These are phyloP conservation scores for Dryadomyces quercus-mongolicae DNA, from an alignment of 2,329 filamentous ascomycete genomes.

Conservation along the genomic window DNA sequence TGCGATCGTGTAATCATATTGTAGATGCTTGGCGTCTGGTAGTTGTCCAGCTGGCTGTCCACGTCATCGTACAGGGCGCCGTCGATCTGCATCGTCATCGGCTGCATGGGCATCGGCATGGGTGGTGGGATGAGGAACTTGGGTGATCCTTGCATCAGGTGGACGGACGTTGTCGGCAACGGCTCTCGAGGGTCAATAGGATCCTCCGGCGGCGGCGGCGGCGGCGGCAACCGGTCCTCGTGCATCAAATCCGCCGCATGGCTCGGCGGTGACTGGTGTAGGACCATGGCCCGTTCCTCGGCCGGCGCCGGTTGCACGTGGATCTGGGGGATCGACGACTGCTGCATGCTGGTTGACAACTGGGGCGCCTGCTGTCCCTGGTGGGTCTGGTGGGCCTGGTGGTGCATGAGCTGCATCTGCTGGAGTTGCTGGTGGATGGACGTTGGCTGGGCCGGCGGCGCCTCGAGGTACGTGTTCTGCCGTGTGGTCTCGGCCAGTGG, in stretches of 20 bases:
- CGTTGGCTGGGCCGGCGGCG: not conserved
- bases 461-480: not conserved
- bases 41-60: not conserved
- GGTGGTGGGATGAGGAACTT: not conserved
- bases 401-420: not conserved
- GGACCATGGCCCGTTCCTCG: not conserved
- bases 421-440: not conserved
- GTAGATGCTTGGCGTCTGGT: slow-evolving; percentile 5
- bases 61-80: not conserved
- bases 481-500: not conserved
- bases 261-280: not conserved
- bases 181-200: not conserved
- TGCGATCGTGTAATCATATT: slow-evolving; percentile 9
- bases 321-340: not conserved
- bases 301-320: not conserved
- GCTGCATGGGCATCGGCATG: not conserved
- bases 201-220: not conserved
- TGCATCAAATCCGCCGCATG: not conserved
- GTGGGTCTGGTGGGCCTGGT: not conserved
- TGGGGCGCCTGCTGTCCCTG: not conserved
- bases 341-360: not conserved
- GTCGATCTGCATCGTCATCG: not conserved
- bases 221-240: not conserved
- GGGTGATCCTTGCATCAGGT: not conserved
- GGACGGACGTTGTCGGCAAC: not conserved